phyloP scores from a whole-genome alignment of 179 eudicot species.

The Silene vulgaris region DNA sequence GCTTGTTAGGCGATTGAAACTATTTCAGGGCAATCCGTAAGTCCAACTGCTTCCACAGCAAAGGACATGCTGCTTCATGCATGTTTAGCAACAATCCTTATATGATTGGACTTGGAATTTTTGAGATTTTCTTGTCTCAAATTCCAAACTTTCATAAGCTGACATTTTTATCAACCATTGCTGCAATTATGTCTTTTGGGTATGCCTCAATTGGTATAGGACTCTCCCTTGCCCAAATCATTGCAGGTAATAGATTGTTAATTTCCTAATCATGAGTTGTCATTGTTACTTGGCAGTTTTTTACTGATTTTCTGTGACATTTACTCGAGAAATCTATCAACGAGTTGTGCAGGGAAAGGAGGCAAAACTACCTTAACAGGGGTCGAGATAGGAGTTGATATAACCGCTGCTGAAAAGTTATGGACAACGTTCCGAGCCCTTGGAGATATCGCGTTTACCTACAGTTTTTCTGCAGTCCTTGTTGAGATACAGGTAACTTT shows the following conservation, averaged over 20 bases:
- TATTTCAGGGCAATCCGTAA: conserved; percentile 38
- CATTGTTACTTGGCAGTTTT: background rate
- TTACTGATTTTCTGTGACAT: background rate
- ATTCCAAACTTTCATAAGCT: conserved; percentile 43
- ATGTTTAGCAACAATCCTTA: conserved; percentile 33
- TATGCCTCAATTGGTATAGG: conserved; percentile 47
- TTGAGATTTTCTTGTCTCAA: conserved; percentile 47
- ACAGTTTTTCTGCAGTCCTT: conserved; percentile 38
- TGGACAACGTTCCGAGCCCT: conserved; percentile 45
- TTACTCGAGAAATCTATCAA: background rate
- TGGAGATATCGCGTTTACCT: conserved; percentile 48
- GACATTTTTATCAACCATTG: conserved; percentile 44
- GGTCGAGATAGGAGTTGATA: conserved; percentile 34
- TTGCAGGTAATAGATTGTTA: conserved; percentile 22
- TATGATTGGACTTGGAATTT: conserved; percentile 45
- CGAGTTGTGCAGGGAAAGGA: conserved; percentile 33
- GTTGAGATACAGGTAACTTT: conserved; percentile 41
- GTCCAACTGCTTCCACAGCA: conserved; percentile 43
- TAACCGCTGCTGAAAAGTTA: conserved; percentile 34
- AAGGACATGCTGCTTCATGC: conserved; percentile 37
- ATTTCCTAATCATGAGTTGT: background rate
- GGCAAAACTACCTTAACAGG: conserved; percentile 39
- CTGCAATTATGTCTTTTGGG: conserved; percentile 51
- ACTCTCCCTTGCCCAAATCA: conserved; percentile 33
- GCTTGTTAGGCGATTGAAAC: background rate